Conservation (phyloP, 2,329 filamentous ascomycete genomes). For the Fusarium temperatum region DNA sequence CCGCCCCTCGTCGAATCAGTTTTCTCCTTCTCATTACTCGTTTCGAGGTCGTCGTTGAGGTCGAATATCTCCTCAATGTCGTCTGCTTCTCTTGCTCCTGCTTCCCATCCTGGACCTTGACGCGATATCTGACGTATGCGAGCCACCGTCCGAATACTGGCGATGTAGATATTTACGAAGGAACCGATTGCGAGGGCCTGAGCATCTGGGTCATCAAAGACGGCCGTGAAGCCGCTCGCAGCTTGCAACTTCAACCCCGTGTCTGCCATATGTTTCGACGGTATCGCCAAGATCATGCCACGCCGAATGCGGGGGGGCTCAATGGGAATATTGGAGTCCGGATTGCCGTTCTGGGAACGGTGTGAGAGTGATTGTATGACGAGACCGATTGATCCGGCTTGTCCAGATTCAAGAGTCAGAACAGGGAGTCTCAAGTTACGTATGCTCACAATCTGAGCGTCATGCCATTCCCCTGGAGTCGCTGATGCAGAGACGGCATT, state of each 20-base stretch:
- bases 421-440: constrained; percentile 89
- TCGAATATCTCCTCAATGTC: constrained; percentile 66
- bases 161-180: constrained; percentile 83
- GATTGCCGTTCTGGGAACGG: constrained; percentile 4
- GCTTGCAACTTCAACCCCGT: constrained; percentile 68
- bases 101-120: constrained; percentile 36
- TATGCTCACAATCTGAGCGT: constrained; percentile 83
- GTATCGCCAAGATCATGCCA: constrained; percentile 82
- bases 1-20: constrained; percentile 37
- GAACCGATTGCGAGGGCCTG: constrained; percentile 72
- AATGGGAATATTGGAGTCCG: background rate
- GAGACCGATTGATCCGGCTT: constrained; percentile 90
- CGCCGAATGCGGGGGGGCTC: constrained; percentile 66
- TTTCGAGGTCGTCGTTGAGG: constrained; percentile 59
- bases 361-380: constrained; percentile 58
- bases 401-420: constrained; percentile 75
- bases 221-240: constrained; percentile 74
- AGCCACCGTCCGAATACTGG: constrained; percentile 84
- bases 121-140: constrained; percentile 69
- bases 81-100: constrained; percentile 45
- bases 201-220: constrained; percentile 72
- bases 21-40: constrained; percentile 41
- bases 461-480: constrained; percentile 77
- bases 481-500: constrained; percentile 61
- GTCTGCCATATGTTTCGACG: constrained; percentile 65